Base-by-base conservation (phyloP, 164 flowering plant species). In the Berberis vulgaris region DNA sequence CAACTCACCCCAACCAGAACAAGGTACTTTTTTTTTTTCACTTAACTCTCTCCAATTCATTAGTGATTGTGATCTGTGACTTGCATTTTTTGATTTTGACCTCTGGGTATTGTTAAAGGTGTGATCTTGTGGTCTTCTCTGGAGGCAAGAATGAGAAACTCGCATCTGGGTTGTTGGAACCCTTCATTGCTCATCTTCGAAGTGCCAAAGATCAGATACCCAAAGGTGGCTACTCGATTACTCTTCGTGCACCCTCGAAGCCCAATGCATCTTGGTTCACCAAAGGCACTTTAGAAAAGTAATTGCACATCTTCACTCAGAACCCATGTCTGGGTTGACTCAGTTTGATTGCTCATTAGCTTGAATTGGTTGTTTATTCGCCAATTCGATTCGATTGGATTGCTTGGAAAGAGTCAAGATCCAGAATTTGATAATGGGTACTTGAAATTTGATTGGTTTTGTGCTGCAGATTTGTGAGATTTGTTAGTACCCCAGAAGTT, bases 1-100 rank as follows among this genome's bases (percentile, higher is more conserved):
- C 95, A 86, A 43, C 91, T 90, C 67, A 90, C 97, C 26, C 97
- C 97, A 41, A 90, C 97, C 9, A 80, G 97, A 78, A 90, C 96
- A 65, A 90, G 97, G 95, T 90, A 45, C 5, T 44, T 0, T 9
- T 10, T 13, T 12, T 55, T 26, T 1, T 12, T 54, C 58, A 26
- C 0, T 26, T 26, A 26, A 26, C 26, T 26, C 26, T 26, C 26
- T 26, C 26, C 26, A 26, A 26, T 26, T 26, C 26, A 26, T 26
- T 26, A 26, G 26, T 26, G 26, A 0, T 26, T 26, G 26, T 26
- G 26, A 26, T 26, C 26, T 26, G 26, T 26, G 26, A 26, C 26
- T 26, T 26, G 26, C 26, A 12, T 69, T 67, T 41, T 6, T 42
- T 54, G 64, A 10, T 43, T n/a, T 49, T 49, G 26, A 26, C 26